Evolutionary conservation across 108 stramenopile species (phyloP), one percentile per base, ranked within the genome.

Genomic region (Seminavis robusta): DNA sequence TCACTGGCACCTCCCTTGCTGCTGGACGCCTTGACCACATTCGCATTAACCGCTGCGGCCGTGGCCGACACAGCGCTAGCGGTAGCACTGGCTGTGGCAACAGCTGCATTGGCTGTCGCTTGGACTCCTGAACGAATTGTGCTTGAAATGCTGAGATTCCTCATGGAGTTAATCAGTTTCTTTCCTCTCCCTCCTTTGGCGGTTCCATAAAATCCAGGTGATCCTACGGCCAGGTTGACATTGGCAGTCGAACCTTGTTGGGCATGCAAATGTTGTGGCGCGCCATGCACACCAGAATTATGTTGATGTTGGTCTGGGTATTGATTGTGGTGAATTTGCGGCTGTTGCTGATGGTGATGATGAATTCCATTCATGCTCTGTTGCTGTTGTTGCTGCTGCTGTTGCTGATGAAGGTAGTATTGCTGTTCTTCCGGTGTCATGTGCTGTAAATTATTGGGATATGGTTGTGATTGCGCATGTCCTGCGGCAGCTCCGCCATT

Each of bases 111-210:
- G 43, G 46, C 24, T 46, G 24, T 47, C 33, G 41, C 28, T 40
- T 45, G 11, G 19, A 33, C 4, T 19, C 49, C 29, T 54, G 52
- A 6, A 34, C 23, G 17, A 15, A 20, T 10, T 24, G 27, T 33
- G 25, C 8, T 60, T 21, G 33, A 21, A 5, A 20, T 61, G 20
- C 40, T 50, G 27, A 30, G 40, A 39, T 68, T 79, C 29, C 74
- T 52, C 78, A 79, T 79, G 26, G 63, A 61, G 47, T 69, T 65
- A 29, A 79, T 56, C 7, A 79, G 28, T 23, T 63, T 72, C 15
- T 62, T 62, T 15, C 67, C 71, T 10, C 51, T 52, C 6, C 60
- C 44, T 20, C 50, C 49, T 13, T 33, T 17, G 1, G 55, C 23
- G 26, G n/a, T n/a, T n/a, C n/a, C 58, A 49, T n/a, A 46, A 67